Evolutionary conservation across 768 basidiomycete species (phyloP), one percentile per base, ranked within the genome.

Genomic region (Royoungia palumana): DNA sequence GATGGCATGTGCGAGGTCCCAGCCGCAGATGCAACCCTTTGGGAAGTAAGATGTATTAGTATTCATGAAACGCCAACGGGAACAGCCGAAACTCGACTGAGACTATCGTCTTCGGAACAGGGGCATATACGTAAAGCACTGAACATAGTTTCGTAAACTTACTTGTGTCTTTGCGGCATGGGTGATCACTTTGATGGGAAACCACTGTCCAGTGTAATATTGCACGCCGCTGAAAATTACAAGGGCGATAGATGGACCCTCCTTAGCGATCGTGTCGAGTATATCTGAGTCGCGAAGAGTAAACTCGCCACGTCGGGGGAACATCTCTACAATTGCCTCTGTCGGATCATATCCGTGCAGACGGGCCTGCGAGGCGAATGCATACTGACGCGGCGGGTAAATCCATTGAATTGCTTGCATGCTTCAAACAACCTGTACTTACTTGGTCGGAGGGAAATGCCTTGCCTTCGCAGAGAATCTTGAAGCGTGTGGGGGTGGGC

Each of bases 381-480:
- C 96, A 68, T 98, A 98, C 94, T 98, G 63, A 37, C 44, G 49
- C 48, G 27, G 49, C 20, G 47, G 32, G 25, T 4, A 37, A 20
- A 47, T 51, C 6, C n/a, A 48, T 36, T 54, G 41, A 43, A 46
- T 55, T 62, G 17, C 54, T 49, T 24, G 34, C 51, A 45, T 44
- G 27, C 36, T 49, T 35, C 5, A n/a, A 46, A 44, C 25, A 51
- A 21, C 16, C 8, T 34, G 44, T 35, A 65, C 80, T 56, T 47
- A 89, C 95, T 75, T 92, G 89, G 77, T 99, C 96, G 67, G 91
- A 94, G 60, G 96, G 94, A 69, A 99, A 99, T 2, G 94, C 94
- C 50, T 80, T 85, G 35, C 83, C 82, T 74, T 99, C 96, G 71
- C 91, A 95, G 49, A 99, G 74, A 65, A 99, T 93, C 77, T 94